Base-by-base conservation (phyloP, 164 flowering plant species). In the Berberis vulgaris region DNA sequence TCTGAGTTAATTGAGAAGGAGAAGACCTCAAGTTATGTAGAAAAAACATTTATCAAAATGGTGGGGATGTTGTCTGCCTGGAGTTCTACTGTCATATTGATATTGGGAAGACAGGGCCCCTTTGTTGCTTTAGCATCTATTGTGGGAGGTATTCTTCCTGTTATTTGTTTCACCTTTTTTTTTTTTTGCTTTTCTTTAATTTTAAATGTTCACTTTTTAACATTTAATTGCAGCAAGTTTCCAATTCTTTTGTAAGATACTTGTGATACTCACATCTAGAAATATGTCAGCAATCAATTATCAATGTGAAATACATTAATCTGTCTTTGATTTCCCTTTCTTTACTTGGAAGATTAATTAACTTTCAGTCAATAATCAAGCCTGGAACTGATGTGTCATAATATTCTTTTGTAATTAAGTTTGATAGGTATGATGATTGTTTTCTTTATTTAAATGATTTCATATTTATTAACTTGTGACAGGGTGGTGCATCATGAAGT, bases 71-170 rank as follows among this genome's bases (percentile, higher is more conserved):
- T 91, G 76, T 84, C 86, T 65, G 73, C 83, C 9, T 91, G 87
- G 80, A 86, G 96, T 74, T 67, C 97, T 71, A 79, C 87, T 39
- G 61, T 91, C 62, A 81, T 95, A 59, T 41, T 91, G 58, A 66
- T 95, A 42, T 76, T 85, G 44, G 99, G 99, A 64, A 83, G 86
- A 71, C 97, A 91, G 77, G 99, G 99, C 42, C 72, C 97, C 39
- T 57, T 79, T 74, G 61, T 84, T 72, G 89, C 83, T 63, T 67
- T 95, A 49, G 76, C 83, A 71, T 76, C 80, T 50, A 42, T 87
- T 26, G 53, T 80, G 64, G 93, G 82, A 83, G 97, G 98, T 93
- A 76, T 49, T 60, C 71, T 52, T 7, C 6, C 41, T 3, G 5
- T 62, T 13, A 11, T 59, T 3, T 49, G 44, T 9, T 10, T 11